phyloP scores from a whole-genome alignment of 208 protist genomes.

The Trypanosoma melophagium region DNA sequence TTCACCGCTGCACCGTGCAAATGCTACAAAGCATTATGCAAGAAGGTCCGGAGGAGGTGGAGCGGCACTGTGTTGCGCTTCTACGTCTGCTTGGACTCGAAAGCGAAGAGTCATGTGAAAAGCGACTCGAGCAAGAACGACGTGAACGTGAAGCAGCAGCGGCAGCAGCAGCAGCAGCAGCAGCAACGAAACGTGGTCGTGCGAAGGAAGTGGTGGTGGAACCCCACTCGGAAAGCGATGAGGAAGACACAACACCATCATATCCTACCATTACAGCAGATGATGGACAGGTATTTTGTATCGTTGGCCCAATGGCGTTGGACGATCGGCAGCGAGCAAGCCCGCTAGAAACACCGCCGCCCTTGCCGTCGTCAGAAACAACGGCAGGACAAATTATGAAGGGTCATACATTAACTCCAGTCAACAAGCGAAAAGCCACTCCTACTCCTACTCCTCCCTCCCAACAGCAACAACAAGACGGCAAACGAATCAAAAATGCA shows the following conservation, averaged over 20 bases:
- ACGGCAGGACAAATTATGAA: not conserved
- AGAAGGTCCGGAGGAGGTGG: conserved; percentile 26
- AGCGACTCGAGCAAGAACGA: conserved; percentile 23
- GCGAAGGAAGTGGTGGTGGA: conserved; percentile 18
- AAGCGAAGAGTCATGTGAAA: conserved; percentile 28
- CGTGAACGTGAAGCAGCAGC: conserved; percentile 19
- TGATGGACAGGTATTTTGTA: conserved; percentile 39
- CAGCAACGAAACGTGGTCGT: conserved; percentile 5
- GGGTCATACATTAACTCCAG: too few species aligned
- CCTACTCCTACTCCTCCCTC: not conserved
- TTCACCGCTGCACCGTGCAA: conserved; percentile 47
- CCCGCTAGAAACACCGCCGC: not conserved
- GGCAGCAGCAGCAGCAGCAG: conserved; percentile 13
- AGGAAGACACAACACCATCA: not conserved
- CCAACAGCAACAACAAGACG: not conserved
- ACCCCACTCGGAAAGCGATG: conserved; percentile 3
- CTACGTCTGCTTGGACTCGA: conserved; percentile 40
- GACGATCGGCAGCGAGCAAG: conserved; percentile 1
- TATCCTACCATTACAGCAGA: conserved; percentile 34
- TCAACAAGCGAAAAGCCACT: too few species aligned
- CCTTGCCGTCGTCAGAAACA: not conserved
- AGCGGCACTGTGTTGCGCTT: conserved; percentile 28
- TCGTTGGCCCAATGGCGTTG: conserved; percentile 30
- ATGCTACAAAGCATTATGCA: conserved; percentile 27
- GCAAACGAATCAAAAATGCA: not conserved